Base-by-base conservation (phyloP, 2,329 filamentous ascomycete species). In the Colletotrichum liriopes region DNA sequence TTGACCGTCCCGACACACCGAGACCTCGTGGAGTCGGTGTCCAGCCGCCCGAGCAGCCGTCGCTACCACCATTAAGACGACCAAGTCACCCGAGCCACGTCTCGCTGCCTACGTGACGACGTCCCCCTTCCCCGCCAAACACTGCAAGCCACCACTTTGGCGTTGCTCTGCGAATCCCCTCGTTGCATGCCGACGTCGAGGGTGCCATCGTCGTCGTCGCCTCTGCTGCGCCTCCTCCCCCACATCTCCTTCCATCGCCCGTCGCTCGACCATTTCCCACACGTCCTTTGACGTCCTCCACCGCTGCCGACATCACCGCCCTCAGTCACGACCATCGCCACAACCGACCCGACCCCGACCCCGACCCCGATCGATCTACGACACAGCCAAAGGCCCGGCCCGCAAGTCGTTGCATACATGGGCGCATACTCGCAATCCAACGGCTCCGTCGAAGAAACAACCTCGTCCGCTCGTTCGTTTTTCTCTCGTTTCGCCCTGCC, bases 401-500 rank as follows among this genome's bases (percentile, higher is more conserved):
- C 59, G 65, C 52, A 68, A 69, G 65, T 74, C 67, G 74, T 75
- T 78, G 82, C 81, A 82, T 85, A 86, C 83, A 86, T 86, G 83
- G 83, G 85, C 77, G 77, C 77, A 76, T 78, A 77, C 81, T 81
- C 84, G 76, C 80, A 82, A 77, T 77, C 79, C 79, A 80, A 81
- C 78, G 80, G 81, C 78, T 78, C 79, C 75, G 76, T 81, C 79
- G 81, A 83, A 78, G 82, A 83, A 76, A 77, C 80, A 76, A 81
- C 82, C 71, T 78, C 83, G 58, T 81, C 81, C 69, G 39, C 66
- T 71, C 80, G 82, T 65, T 86, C 85, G 58, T 83, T 91, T 74
- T 82, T 90, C 76, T 88, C 88, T 74, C 87, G 88, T 66, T 81
- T 90, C 74, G 82, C 83, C 67, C 82, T 88, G 58, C 86, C 87